Base-by-base conservation (phyloP, 2,329 filamentous ascomycete genomes). In the Aspergillus phoenicis region DNA sequence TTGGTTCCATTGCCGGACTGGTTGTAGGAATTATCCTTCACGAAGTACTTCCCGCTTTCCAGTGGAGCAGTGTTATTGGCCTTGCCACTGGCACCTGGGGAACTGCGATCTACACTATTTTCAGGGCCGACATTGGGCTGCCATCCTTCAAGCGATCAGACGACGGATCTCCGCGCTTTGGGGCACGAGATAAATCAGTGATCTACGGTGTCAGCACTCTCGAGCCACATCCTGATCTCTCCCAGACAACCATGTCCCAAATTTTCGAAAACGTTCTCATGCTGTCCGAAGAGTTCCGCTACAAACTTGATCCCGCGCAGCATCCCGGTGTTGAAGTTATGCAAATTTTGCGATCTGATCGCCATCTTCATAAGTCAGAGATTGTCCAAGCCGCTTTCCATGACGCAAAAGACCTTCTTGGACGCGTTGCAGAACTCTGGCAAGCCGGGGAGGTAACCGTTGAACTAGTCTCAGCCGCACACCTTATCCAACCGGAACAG, bases 1-100 rank as follows among this genome's bases (percentile, higher is more conserved):
- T 47, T 77, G 79, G 66, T 77, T 80, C 22, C 73, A 65, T 81
- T 5, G 64, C 76, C 11, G 81, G 80, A 6, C 75, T 80, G 5
- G 57, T 77, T 8, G 57, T 82, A 11, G 83, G 82, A 2, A 74
- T 80, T 24, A 68, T 79, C 1, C 69, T 85, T 7, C 78, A 77
- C 17, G 61, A 71, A 17, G 65, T 72, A 8, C 56, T 74, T 4
- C 77, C 78, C 1, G 24, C 69, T 0, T 84, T 80, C 59, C 59
- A 68, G 2, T 85, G 79, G 73, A 77, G 54, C 75, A 78, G 55
- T 15, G 79, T 83, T n/a, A 79, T 84, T 60, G 78, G 79, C 4
- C 74, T 85, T 8, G 80, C 71, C 3, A 67, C 73, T 10, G 75
- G 78, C 5, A 85, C 83, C 2, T 85, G 83, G 83, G 81, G 75